phyloP scores from a whole-genome alignment of 1,139 yeast genomes.

The Martiniozyma asiatica region DNA sequence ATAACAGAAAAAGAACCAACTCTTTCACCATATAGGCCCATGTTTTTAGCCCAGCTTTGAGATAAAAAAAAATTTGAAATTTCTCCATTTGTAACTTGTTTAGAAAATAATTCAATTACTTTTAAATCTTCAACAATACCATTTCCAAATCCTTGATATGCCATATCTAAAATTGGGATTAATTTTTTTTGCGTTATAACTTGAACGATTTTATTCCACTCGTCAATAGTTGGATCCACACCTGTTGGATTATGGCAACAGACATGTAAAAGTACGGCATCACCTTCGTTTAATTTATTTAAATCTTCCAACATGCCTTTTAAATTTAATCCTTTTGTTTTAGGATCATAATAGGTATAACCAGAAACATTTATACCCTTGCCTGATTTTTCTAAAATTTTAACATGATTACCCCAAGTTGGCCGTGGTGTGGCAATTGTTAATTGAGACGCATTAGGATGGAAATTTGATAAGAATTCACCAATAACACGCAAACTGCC shows the following conservation, averaged over 20 bases:
- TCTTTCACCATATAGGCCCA: slow-evolving; percentile 95
- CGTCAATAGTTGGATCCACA: slow-evolving; percentile 68
- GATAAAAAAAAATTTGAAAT: slow-evolving; percentile 41
- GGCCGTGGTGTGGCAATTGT: slow-evolving; percentile 44
- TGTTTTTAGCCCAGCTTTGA: slow-evolving; percentile 92
- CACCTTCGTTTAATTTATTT: slow-evolving; percentile 32
- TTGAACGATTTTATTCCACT: slow-evolving; percentile 65
- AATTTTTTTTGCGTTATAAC: slow-evolving; percentile 44
- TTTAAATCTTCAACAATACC: slow-evolving; percentile 45
- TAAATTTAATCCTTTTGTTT: slow-evolving; percentile 41
- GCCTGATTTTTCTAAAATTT: slow-evolving; percentile 42
- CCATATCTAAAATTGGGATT: slow-evolving; percentile 77
- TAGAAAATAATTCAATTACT: slow-evolving; percentile 37
- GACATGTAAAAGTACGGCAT: slow-evolving; percentile 74
- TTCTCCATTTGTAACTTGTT: slow-evolving; percentile 34
- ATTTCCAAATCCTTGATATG: slow-evolving; percentile 88
- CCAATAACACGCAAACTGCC: slow-evolving; percentile 48
- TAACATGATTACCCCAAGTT: slow-evolving; percentile 54
- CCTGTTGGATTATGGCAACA: slow-evolving; percentile 98
- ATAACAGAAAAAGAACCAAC: slow-evolving; percentile 77
- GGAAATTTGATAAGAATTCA: slow-evolving; percentile 38
- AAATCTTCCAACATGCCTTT: slow-evolving; percentile 35
- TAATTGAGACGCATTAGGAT: slow-evolving; percentile 20
- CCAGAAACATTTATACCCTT: slow-evolving; percentile 27
- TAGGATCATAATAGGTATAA: slow-evolving; percentile 41